Evolutionary conservation across 2,329 filamentous ascomycete species (phyloP).

Genomic region (Neonectria ditissima): DNA sequence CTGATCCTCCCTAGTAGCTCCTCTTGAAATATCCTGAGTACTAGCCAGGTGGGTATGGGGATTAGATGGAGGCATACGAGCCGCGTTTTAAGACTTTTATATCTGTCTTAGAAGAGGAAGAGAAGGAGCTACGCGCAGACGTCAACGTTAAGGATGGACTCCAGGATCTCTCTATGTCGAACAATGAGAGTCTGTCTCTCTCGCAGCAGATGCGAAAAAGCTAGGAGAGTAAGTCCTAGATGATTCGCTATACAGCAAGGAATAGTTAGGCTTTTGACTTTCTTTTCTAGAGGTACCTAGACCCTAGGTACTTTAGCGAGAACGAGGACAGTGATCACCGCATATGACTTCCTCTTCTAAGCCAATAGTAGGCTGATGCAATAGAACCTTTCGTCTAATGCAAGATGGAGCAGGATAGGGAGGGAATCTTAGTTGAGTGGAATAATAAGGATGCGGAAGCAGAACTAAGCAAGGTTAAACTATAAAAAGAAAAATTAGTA

Average conservation of each 20-base stretch:
- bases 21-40: too few relatives aligned
- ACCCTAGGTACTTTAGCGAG: constrained; percentile 36
- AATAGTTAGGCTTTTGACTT: constrained; percentile 54
- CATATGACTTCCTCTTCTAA: constrained; percentile 39
- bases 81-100: constrained; percentile 29
- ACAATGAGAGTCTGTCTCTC: constrained; percentile 25
- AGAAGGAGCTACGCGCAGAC: not conserved
- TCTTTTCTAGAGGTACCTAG: constrained; percentile 53
- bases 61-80: constrained; percentile 50
- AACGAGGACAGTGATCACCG: constrained; percentile 32
- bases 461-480: too few relatives aligned
- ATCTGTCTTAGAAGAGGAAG: constrained; percentile 4
- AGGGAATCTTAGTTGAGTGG: not conserved
- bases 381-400: constrained; percentile 45
- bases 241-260: constrained; percentile 50
- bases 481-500: too few relatives aligned
- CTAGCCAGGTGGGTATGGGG: constrained; percentile 26
- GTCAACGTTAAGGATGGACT: not conserved
- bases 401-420: constrained; percentile 29
- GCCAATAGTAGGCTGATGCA: constrained; percentile 28
- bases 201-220: constrained; percentile 51
- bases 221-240: constrained; percentile 50
- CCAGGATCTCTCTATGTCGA: too few relatives aligned
- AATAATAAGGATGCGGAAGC: constrained; percentile 3
- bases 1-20: constrained; percentile 54